Evolutionary conservation across 331 rosid species (phyloP).

Genomic region (Saraca asoca): DNA sequence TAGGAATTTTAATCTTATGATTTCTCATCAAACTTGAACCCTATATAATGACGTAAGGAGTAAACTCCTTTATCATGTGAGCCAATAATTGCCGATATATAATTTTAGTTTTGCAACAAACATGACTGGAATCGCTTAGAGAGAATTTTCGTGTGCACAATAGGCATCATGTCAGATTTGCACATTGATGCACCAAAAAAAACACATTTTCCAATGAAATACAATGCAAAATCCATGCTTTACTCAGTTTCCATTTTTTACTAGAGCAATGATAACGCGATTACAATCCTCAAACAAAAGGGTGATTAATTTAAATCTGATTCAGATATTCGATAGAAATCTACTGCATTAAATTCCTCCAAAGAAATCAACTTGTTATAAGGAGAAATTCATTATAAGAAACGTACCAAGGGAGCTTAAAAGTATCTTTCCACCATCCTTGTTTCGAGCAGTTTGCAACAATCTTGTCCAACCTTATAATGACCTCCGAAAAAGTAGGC

Average conservation of each 20-base stretch:
- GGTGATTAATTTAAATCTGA: constrained; percentile 24
- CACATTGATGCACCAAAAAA: too few species aligned
- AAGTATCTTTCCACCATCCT: constrained; percentile 98
- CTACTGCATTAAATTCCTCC: constrained; percentile 15
- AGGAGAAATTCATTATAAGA: constrained; percentile 29
- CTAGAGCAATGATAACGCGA: constrained; percentile 1
- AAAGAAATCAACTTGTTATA: constrained; percentile 14
- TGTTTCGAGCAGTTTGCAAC: constrained; percentile 84
- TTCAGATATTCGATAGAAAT: constrained; percentile 2
- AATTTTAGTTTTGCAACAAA: too few species aligned
- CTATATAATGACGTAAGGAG: too few species aligned
- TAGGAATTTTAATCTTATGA: too few species aligned
- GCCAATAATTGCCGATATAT: too few species aligned
- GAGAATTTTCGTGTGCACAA: too few species aligned
- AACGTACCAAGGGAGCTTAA: constrained; percentile 93
- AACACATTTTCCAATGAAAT: too few species aligned
- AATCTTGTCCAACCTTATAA: constrained; percentile 80
- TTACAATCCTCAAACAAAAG: constrained; percentile 2
- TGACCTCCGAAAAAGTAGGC: constrained; percentile 82
- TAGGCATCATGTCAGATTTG: too few species aligned
- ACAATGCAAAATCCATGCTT: not conserved
- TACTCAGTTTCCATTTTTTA: not conserved
- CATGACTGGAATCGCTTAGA: too few species aligned
- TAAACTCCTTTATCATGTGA: too few species aligned
- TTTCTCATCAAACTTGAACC: too few species aligned